Base-by-base conservation (phyloP, 257 asterid genomes). In the Lavandula angustifolia region DNA sequence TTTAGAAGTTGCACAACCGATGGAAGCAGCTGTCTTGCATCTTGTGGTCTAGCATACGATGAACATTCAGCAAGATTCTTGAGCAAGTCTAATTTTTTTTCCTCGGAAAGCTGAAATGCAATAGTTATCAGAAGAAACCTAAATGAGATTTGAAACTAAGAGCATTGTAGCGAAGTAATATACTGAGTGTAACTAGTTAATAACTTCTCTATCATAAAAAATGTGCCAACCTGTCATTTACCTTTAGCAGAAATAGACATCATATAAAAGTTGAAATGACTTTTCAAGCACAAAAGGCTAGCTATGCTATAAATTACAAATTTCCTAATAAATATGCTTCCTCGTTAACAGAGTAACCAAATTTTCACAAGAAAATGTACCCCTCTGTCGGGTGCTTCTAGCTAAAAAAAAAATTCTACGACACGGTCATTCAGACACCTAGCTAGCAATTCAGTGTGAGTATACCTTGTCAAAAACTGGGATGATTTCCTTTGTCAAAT, bases 401-500 rank as follows among this genome's bases (percentile, higher is more conserved):
- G 27, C 27, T 22, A 2, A n/a, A n/a, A n/a, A n/a, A n/a, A n/a
- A n/a, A n/a, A n/a, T 68, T 44, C 29, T 40, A 34, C 4, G 29
- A 60, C 50, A 27, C 47, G n/a, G 46, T 22, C 50, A 29, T 52
- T 52, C 44, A 54, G 54, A 66, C 6, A 42, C 31, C 29, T 66
- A 38, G 14, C n/a, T 32, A n/a, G 22, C 27, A 54, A 50, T 17
- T 57, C 32, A 65, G 66, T 67, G 44, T 37, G 40, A 56, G 48
- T 17, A 71, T 84, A 89, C 98, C 96, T 92, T 87, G 78, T 92
- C 98, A 81, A 89, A 89, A 60, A 76, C 89, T 49, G 97, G 97
- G 75, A 89, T 46, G 37, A 92, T 87, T 76, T 92, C 94, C 81
- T 87, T 85, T 59, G 68, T 84, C 83, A 89, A 69, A 77, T 89